phyloP scores from a whole-genome alignment of 495 filamentous ascomycete species.

The Penicillium flavigenum region DNA sequence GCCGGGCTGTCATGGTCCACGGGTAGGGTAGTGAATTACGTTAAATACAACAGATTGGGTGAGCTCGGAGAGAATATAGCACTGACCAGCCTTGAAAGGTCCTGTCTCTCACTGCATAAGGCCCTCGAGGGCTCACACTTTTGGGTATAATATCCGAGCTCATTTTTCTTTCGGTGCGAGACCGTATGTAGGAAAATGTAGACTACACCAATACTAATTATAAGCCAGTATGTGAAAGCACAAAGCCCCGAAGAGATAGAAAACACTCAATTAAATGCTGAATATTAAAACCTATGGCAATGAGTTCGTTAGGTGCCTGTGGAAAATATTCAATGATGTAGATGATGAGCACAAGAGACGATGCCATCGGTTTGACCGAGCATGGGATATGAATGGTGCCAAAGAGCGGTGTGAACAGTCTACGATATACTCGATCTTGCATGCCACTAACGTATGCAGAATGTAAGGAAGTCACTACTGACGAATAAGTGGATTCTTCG shows the following conservation, averaged over 20 bases:
- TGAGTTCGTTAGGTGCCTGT: neutral
- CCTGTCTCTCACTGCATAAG: neutral
- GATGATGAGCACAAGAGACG: conserved; percentile 1
- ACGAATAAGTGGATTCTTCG: neutral
- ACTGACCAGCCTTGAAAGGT: conserved; percentile 1
- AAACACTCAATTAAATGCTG: neutral
- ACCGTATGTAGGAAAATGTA: conserved; percentile 1
- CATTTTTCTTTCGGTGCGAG: conserved; percentile 1
- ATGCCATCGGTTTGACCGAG: conserved; percentile 1
- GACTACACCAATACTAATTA: conserved; percentile 2
- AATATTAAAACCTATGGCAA: conserved; percentile 2
- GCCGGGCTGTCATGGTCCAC: neutral
- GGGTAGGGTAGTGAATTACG: neutral
- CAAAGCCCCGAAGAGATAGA: neutral
- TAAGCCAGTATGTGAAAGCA: conserved; percentile 4
- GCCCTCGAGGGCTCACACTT: conserved; percentile 2
- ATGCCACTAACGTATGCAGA: conserved; percentile 2
- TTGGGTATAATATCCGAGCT: neutral
- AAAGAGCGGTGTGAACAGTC: conserved; percentile 2
- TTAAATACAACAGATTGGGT: neutral
- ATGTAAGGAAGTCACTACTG: conserved; percentile 3
- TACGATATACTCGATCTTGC: conserved; percentile 2
- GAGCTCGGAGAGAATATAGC: neutral
- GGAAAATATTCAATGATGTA: conserved; percentile 3
- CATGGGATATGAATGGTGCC: neutral